These are phyloP conservation scores for Coniosporium apollinis DNA, from an alignment of 495 filamentous ascomycete species.

Conservation along the genomic window DNA sequence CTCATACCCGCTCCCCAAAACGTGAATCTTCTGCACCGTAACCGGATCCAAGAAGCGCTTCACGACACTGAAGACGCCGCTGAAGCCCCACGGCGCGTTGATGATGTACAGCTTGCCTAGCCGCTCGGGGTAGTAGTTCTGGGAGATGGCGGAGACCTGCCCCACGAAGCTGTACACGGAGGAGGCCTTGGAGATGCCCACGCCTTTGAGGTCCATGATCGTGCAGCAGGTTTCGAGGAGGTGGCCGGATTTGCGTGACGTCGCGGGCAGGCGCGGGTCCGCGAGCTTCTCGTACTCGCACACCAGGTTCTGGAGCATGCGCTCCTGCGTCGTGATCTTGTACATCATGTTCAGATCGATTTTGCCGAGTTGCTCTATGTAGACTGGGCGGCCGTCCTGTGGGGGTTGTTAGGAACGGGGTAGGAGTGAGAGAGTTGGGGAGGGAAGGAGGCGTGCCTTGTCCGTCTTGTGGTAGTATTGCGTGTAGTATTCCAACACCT, in stretches of 20 bases:
- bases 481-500: conserved; percentile 86
- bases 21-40: conserved; percentile 88
- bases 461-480: conserved; percentile 99
- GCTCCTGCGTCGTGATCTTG: conserved; percentile 79
- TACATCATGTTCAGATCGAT: conserved; percentile 81
- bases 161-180: conserved; percentile 62
- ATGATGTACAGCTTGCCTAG: conserved; percentile 83
- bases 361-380: conserved; percentile 91
- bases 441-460: conserved; percentile 54
- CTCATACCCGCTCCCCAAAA: conserved; percentile 68
- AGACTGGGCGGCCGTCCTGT: conserved; percentile 89
- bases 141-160: conserved; percentile 49
- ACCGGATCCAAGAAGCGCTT: conserved; percentile 91
- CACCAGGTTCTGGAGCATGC: conserved; percentile 91
- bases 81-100: conserved; percentile 94
- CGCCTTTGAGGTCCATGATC: conserved; percentile 92
- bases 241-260: conserved; percentile 77
- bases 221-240: conserved; percentile 95
- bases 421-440: conserved; percentile 3
- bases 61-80: conserved; percentile 62
- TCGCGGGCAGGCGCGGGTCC: conserved; percentile 85
- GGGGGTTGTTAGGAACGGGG: background rate
- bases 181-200: conserved; percentile 60
- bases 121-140: conserved; percentile 97
- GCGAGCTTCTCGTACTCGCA: conserved; percentile 91